Evolutionary conservation across 2,329 filamentous ascomycete genomes (phyloP), one percentile per base, ranked within the genome.

Genomic region (Colletotrichum chlorophyti): DNA sequence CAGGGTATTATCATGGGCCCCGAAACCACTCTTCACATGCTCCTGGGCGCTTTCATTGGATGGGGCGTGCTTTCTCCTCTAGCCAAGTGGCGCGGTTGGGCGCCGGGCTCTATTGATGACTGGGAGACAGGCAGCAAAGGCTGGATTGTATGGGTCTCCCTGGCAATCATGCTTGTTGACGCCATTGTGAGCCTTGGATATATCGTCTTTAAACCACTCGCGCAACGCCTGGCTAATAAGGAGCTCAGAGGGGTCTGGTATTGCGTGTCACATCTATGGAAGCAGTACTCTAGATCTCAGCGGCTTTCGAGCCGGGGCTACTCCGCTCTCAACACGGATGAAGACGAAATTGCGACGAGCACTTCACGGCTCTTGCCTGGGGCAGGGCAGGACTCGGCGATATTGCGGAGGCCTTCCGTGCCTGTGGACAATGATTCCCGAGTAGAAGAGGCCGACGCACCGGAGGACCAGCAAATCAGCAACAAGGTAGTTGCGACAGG

Each of bases 1-100:
- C 95, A 99, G 75, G 95, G 95, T 10, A 96, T 99, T 62, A 98
- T 99, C 68, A 99, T 99, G 95, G 95, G 95, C 0, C 91, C 94
- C 4, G 89, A 92, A 34, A 99, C 95, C 0, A 98, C 94, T 3
- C 82, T 96, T 49, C 94, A 98, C 66, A 99, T 99, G 95, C 83
- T 97, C 1, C 77, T 98, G 3, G 95, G 95, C 5, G 93, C 95
- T 4, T 72, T 96, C 14, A 69, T 97, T 9, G 95, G 95, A 23
- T 99, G 95, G 95, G 95, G 87, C 0, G 72, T 98, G 6, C 80
- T 99, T 1, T 97, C 93, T 3, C 95, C 95, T 1, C 74, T 98
- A 7, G 93, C 95, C 4, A 97, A 97, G 72, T 77, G 81, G 54
- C 86, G 84, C 65, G 92, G 91, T 3, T 99, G 95, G 95, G 95